These are phyloP conservation scores for Lachnellula suecica DNA, from an alignment of 2,329 filamentous ascomycete genomes.

Conservation along the genomic window DNA sequence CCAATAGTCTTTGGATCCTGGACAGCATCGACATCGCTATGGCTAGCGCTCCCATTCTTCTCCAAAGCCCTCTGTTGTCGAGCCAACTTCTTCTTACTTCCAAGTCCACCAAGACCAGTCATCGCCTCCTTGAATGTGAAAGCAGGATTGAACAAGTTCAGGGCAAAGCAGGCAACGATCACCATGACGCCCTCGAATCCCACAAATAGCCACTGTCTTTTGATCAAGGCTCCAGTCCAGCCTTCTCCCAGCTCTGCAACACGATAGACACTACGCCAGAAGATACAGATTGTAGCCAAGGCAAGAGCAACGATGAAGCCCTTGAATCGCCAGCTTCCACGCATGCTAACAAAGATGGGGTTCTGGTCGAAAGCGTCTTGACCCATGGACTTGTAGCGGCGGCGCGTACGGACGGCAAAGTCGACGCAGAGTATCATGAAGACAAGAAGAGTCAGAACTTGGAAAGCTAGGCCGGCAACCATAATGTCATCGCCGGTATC, in stretches of 20 bases:
- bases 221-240: constrained; percentile 42
- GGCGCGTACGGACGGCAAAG: constrained; percentile 15
- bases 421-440: constrained; percentile 27
- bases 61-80: background rate
- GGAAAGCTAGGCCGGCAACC: constrained; percentile 56
- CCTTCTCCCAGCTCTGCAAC: constrained; percentile 49
- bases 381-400: constrained; percentile 27
- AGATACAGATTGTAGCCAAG: constrained; percentile 53
- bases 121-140: constrained; percentile 13
- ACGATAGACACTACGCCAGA: constrained; percentile 56
- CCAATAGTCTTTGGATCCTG: background rate
- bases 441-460: constrained; percentile 49
- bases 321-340: constrained; percentile 22
- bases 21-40: constrained; percentile 8
- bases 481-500: constrained; percentile 53
- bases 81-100: constrained; percentile 6
- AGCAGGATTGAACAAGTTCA: constrained; percentile 40
- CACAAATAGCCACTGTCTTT: constrained; percentile 23
- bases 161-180: constrained; percentile 20
- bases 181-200: constrained; percentile 33
- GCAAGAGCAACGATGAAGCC: constrained; percentile 33
- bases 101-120: constrained; percentile 7
- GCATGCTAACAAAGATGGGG: constrained; percentile 14
- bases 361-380: constrained; percentile 11
- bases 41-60: constrained; percentile 4